These are phyloP conservation scores for Ophiostoma himal-ulmi DNA, from an alignment of 2,329 filamentous ascomycete genomes.

Conservation along the genomic window DNA sequence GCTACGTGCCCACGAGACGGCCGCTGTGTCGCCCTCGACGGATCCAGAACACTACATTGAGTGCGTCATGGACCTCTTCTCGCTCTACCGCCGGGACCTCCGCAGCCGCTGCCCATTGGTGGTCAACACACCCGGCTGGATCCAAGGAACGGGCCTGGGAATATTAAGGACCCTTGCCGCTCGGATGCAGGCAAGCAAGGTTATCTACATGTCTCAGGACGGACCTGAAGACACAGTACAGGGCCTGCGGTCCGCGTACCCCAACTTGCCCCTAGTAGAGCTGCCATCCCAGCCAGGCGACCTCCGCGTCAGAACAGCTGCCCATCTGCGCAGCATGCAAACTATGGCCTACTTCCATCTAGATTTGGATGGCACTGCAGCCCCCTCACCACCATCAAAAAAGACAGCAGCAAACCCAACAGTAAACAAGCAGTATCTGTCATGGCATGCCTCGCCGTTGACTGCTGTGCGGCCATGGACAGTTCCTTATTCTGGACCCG, in stretches of 20 bases:
- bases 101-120: constrained; percentile 50
- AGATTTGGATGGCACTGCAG: constrained; percentile 18
- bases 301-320: constrained; percentile 52
- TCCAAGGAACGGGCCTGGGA: constrained; percentile 63
- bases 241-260: constrained; percentile 43
- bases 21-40: constrained; percentile 57
- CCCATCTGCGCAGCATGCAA: constrained; percentile 67
- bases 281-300: constrained; percentile 57
- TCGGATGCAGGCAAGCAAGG: constrained; percentile 50
- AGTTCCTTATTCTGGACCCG: constrained; percentile 51
- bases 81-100: constrained; percentile 47
- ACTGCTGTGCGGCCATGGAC: constrained; percentile 54
- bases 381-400: background rate
- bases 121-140: constrained; percentile 70
- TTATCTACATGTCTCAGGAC: constrained; percentile 63
- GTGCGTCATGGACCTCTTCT: constrained; percentile 58
- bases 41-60: constrained; percentile 62
- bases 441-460: constrained; percentile 52
- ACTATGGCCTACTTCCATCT: constrained; percentile 74
- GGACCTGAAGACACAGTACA: constrained; percentile 55
- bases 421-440: constrained; percentile 14
- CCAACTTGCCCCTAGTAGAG: constrained; percentile 38
- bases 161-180: constrained; percentile 54
- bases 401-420: background rate
- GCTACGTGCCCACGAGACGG: constrained; percentile 60